Conservation (phyloP, 805 yeast species). For the Candida rishiriensis region DNA sequence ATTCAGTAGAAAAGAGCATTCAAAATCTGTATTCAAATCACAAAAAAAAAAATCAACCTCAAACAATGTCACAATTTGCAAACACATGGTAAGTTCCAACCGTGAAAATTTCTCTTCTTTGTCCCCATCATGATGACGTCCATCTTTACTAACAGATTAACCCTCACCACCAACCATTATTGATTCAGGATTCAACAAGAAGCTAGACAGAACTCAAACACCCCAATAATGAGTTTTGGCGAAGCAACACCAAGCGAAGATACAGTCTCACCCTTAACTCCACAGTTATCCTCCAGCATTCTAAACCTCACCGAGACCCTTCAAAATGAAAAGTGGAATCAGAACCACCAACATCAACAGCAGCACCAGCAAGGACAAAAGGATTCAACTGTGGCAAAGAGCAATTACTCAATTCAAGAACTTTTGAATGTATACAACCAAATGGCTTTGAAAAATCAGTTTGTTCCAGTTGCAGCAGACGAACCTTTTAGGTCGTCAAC, state of each 20-base stretch:
- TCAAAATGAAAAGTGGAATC: background rate
- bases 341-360: background rate
- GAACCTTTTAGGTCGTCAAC: conserved; percentile 31
- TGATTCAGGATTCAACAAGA: conserved; percentile 3
- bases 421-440: conserved; percentile 49
- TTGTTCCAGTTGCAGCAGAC: conserved; percentile 14
- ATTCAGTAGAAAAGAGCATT: too few relatives aligned
- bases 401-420: conserved; percentile 43
- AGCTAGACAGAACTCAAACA: conserved; percentile 1
- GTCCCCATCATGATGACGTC: too few relatives aligned
- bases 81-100: background rate
- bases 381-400: too few relatives aligned
- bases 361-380: background rate
- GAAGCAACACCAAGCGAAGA: conserved; percentile 1
- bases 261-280: background rate
- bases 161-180: background rate
- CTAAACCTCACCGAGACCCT: background rate
- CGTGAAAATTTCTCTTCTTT: too few relatives aligned
- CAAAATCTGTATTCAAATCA: too few relatives aligned
- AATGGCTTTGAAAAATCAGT: conserved; percentile 29
- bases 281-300: background rate
- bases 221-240: conserved; percentile 6
- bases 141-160: too few relatives aligned
- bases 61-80: background rate
- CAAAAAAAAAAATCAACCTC: too few relatives aligned